Evolutionary conservation across 2,329 filamentous ascomycete genomes (phyloP), one percentile per base, ranked within the genome.

Genomic region (Nemania abortiva): DNA sequence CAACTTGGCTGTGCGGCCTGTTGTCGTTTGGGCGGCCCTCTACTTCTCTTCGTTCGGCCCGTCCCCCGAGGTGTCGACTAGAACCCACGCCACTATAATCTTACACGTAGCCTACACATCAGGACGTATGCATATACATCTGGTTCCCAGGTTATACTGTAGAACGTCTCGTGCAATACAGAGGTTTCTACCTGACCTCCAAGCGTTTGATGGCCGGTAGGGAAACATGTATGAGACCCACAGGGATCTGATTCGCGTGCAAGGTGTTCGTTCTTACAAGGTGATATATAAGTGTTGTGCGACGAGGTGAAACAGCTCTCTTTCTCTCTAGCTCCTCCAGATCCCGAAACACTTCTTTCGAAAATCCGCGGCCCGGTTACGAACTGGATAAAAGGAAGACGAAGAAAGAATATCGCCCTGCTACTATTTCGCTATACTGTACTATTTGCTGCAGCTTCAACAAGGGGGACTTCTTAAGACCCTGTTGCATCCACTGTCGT

Each of bases 401-500:
- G 24, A 63, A 61, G 58, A 69, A 59, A 20, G 29, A 18, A 54
- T 6, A 6, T 22, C 34, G 60, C 47, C 52, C 61, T 64, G 52
- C 52, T 64, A 42, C 52, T 27, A 39, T 22, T 42, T 50, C 39
- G 42, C 27, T 15, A 18, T 60, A 45, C 50, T 39, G n/a, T 29
- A 57, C 49, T 61, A 50, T 47, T 27, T 20, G 42, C 47, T 31
- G 24, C 31, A 37, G 20, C 62, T 60, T 65, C 52, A 62, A 65
- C 63, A 69, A 66, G 61, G 66, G 58, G 59, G 15, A 9, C 10
- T 58, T 57, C 34, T 63, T 57, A 60, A 56, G 45, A 50, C 66
- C 65, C 42, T 69, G 62, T 66, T 56, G 69, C 62, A 71, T 66
- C 66, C 66, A 71, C 66, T 20, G 27, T 53, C 15, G 55, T 62